Base-by-base conservation (phyloP, 495 filamentous ascomycete species). In the Glonium stellatum region DNA sequence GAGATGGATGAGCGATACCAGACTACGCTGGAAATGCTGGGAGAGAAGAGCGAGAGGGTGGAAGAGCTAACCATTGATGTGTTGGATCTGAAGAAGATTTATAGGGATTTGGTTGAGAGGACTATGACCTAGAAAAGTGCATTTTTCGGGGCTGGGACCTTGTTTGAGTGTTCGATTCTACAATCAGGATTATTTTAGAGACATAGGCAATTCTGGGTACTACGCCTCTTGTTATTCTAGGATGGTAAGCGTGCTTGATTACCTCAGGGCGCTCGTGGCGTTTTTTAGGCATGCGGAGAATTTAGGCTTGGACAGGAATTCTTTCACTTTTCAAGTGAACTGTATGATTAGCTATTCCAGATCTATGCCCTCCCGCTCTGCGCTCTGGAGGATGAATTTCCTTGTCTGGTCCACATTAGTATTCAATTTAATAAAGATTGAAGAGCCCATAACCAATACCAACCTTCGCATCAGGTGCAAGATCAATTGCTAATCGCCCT, bases 1-100 rank as follows among this genome's bases (percentile, higher is more conserved):
- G 85, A 84, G 49, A 72, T 88, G 58, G 79, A 83, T 63, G 75
- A 80, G 63, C 77, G 92, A 65, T 96, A 97, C 69, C 83, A 92
- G 72, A 93, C 90, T 1, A 92, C 88, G 47, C 76, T 98, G 44
- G 92, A 97, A 77, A 86, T 98, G 87, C 72, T 97, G 41, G 93
- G 93, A 11, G 93, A 98, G 81, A 96, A 95, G 83, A 95, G 88
- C 69, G 93, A 97, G 79, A 73, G 84, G 70, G 90, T 95, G 13
- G 89, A 96, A 63, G 92, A 97, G 78, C 76, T 99, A 54, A 81
- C 82, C 71, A 85, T 86, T 36, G 93, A 97, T 79, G 87, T 97
- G 55, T 78, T 81, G 53, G 93, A 97, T 78, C 77, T 97, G 68
- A 98, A 98, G 78, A 84, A 85, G 60, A 92, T 98, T 78, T 96